phyloP scores from a whole-genome alignment of 352 stramenopile species.

The Phytophthora cactorum region DNA sequence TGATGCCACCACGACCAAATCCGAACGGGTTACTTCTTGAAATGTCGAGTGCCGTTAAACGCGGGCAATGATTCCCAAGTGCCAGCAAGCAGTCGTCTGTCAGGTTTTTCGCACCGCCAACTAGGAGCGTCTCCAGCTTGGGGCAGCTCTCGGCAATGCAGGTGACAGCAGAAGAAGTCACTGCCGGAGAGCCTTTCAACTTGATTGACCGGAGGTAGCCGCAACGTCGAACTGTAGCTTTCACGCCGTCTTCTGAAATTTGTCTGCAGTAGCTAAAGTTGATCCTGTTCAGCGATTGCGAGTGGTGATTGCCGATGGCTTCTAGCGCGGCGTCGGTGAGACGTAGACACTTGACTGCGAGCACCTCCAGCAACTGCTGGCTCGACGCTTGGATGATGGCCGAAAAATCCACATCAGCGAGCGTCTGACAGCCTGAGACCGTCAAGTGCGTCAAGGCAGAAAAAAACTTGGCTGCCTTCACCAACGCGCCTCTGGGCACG shows the following conservation, averaged over 20 bases:
- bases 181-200: conserved; percentile 63
- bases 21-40: conserved; percentile 73
- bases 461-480: conserved; percentile 45
- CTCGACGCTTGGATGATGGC: conserved; percentile 45
- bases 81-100: conserved; percentile 49
- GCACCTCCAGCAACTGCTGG: conserved; percentile 47
- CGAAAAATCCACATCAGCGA: conserved; percentile 51
- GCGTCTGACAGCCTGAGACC: conserved; percentile 61
- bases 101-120: conserved; percentile 58
- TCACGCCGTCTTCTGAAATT: conserved; percentile 46
- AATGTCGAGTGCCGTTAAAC: conserved; percentile 58
- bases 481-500: conserved; percentile 40
- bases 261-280: conserved; percentile 72
- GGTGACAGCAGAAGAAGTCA: conserved; percentile 48
- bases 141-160: conserved; percentile 45
- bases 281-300: conserved; percentile 43
- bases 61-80: conserved; percentile 45
- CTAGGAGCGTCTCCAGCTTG: conserved; percentile 41
- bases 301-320: conserved; percentile 33
- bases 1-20: conserved; percentile 56
- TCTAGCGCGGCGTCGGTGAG: conserved; percentile 52
- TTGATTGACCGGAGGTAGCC: conserved; percentile 43
- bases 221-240: conserved; percentile 36
- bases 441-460: conserved; percentile 45
- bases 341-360: conserved; percentile 58